Evolutionary conservation across 768 basidiomycete genomes (phyloP).

Genomic region (Mrakia frigida): DNA sequence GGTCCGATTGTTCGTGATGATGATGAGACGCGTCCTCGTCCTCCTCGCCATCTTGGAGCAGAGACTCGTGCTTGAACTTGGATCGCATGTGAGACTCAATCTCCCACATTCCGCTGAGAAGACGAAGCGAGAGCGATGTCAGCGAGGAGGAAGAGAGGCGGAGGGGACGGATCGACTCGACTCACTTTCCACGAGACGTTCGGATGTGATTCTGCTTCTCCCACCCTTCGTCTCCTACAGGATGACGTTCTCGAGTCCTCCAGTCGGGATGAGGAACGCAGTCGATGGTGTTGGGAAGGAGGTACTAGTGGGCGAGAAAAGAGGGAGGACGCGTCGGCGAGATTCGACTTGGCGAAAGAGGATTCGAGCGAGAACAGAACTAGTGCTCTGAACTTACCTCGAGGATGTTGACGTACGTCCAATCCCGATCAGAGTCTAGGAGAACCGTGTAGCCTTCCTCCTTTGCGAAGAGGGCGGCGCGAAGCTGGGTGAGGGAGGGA

Average conservation of each 20-base stretch:
- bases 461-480: slow-evolving; percentile 1
- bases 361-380: not conserved
- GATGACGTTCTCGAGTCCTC: not conserved
- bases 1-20: not conserved
- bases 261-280: not conserved
- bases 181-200: not conserved
- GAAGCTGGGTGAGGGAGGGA: not conserved
- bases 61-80: not conserved
- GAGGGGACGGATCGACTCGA: not conserved
- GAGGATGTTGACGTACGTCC: slow-evolving; percentile 10
- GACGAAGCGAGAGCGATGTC: not conserved
- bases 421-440: not conserved
- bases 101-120: not conserved
- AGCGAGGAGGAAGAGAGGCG: not conserved
- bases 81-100: not conserved
- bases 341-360: too few species aligned
- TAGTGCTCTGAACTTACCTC: not conserved
- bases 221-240: not conserved
- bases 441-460: not conserved
- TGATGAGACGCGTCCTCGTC: not conserved
- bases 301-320: not conserved
- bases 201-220: not conserved
- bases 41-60: not conserved
- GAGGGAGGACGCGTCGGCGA: not conserved
- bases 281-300: not conserved